Percentiles rank a stretch among this genome's conserved stretches.
phyloP scores from a whole-genome alignment of 345 rosid species.

The Anastatica hierochuntica region DNA sequence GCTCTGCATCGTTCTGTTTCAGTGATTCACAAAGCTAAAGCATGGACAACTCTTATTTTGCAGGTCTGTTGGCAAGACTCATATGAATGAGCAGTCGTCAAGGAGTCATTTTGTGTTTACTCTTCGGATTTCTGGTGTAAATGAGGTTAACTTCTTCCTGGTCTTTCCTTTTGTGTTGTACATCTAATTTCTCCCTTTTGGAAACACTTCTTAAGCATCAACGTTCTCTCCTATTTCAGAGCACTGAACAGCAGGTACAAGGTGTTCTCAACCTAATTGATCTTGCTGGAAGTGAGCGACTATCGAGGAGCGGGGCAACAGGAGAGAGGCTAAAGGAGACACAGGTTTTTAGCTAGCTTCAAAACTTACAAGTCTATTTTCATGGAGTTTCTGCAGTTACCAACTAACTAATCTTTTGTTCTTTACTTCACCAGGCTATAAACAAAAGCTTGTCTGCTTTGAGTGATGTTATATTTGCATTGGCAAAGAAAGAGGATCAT shows the following conservation, averaged over 20 bases:
- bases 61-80: slow-evolving; percentile 88
- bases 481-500: slow-evolving; percentile 92
- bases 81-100: slow-evolving; percentile 79
- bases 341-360: slow-evolving; percentile 52
- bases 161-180: background rate
- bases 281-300: slow-evolving; percentile 95
- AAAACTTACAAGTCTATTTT: no score
- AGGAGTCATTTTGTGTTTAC: slow-evolving; percentile 86
- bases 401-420: slow-evolving; percentile 2
- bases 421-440: slow-evolving; percentile 51
- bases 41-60: background rate
- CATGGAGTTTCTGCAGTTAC: no score
- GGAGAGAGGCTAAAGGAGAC: slow-evolving; percentile 88
- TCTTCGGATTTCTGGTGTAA: slow-evolving; percentile 66
- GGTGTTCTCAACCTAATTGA: slow-evolving; percentile 84
- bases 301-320: no score
- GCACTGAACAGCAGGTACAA: slow-evolving; percentile 87
- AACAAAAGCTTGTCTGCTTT: slow-evolving; percentile 81
- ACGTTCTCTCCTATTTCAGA: slow-evolving; percentile 29
- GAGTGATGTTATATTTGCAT: slow-evolving; percentile 82
- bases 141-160: slow-evolving; percentile 50
- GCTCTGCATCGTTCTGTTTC: no score
- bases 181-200: no score
- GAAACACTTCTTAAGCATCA: background rate
- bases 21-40: background rate